Base-by-base conservation (phyloP, 2,329 filamentous ascomycete genomes). In the Xylogone sp. region DNA sequence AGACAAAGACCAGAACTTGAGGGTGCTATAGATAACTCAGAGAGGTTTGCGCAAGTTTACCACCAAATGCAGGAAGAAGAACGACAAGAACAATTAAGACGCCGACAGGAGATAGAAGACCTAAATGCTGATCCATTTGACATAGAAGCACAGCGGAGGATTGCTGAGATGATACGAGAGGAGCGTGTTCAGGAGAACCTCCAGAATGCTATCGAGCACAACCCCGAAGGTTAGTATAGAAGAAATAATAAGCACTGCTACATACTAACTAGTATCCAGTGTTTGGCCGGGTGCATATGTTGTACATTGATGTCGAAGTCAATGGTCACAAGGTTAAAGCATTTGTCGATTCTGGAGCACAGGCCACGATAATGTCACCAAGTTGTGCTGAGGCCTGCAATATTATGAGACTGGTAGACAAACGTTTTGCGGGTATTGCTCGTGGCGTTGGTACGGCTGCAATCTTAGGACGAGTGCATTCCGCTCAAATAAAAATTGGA, bases 331-430 rank as follows among this genome's bases (percentile, higher is more conserved):
- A 88, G 52, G 86, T 99, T 62, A 97, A 97, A 75, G 94, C 93
- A 2, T 87, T 99, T 60, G 94, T 99, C 54, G 94, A 99, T 69
- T 97, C 94, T 2, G 94, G 94, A 55, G 94, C 94, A 21, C 94
- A 99, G 73, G 91, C 93, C 21, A 99, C 94, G 48, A 97, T 99
- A 74, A 99, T 99, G 94, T 97, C 93, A 4, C 94, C 94, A 4
- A 79, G 84, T 21, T 97, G 91, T 65, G 94, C 94, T 21, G 89
- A 96, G 66, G 81, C 84, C 8, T 99, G 94, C 66, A 90, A 90
- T 62, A 97, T 99, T 69, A 96, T 96, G 88, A 87, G 93, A 46
- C 82, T 99, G 13, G 89, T 99, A 51, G 94, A 99, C 71, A 88
- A 84, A 61, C 86, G 94, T 43, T 99, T 94, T 66, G 87, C 90